These are phyloP conservation scores for Coniella lustricola DNA, from an alignment of 2,329 filamentous ascomycete genomes.

Conservation along the genomic window DNA sequence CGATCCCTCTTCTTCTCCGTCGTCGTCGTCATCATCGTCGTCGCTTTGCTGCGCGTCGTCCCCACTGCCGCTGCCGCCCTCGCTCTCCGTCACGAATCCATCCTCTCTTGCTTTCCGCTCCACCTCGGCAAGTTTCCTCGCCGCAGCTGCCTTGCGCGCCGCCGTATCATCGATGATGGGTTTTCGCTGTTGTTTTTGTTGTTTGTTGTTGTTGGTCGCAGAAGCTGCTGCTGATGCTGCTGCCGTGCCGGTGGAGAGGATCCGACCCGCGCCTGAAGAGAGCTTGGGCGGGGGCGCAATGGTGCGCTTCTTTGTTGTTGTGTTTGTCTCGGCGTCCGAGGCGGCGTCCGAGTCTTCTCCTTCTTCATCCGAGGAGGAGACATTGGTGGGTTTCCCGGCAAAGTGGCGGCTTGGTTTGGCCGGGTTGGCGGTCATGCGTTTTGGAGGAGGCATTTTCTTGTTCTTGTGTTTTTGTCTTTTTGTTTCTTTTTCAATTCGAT, in stretches of 20 bases:
- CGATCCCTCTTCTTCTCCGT: constrained; percentile 28
- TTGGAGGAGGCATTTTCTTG: constrained; percentile 56
- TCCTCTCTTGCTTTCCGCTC: constrained; percentile 50
- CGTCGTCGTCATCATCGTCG: constrained; percentile 27
- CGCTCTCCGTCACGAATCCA: constrained; percentile 55
- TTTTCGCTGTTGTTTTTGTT: too few relatives aligned
- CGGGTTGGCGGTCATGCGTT: constrained; percentile 91
- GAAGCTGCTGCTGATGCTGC: too few relatives aligned
- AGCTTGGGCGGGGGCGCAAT: constrained; percentile 51
- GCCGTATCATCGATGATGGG: constrained; percentile 41
- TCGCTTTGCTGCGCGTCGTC: constrained; percentile 28
- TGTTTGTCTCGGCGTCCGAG: constrained; percentile 36
- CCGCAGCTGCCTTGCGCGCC: constrained; percentile 38
- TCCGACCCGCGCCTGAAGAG: constrained; percentile 44
- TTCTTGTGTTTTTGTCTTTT: too few relatives aligned
- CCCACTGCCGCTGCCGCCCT: constrained; percentile 30
- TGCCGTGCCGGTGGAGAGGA: constrained; percentile 43
- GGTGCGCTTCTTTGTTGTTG: constrained; percentile 25
- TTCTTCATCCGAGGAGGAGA: too few relatives aligned
- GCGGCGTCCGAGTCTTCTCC: constrained; percentile 45
- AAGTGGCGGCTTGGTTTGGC: constrained; percentile 73
- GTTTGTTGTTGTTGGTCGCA: too few relatives aligned
- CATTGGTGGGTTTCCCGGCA: constrained; percentile 67
- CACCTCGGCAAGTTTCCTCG: constrained; percentile 32
- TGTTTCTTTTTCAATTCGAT: too few relatives aligned